Evolutionary conservation across 2,329 filamentous ascomycete genomes (phyloP), one percentile per base, ranked within the genome.

Genomic region (Trichocomaceae sp.): DNA sequence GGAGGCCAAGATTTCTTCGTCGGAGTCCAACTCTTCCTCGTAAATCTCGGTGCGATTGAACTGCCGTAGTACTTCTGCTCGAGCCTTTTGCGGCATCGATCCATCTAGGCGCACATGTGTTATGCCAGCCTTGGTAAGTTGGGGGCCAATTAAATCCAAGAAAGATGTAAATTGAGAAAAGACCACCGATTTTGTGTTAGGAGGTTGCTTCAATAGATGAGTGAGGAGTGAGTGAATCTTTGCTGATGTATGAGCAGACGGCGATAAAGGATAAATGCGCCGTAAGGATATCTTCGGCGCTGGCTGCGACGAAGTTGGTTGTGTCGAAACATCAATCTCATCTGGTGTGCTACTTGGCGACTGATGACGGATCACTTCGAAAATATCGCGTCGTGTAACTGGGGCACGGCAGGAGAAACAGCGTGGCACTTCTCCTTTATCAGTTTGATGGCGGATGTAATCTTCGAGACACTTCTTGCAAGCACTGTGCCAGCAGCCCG

Each of bases 101-200:
- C 93, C 93, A 68, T 99, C 93, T 41, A 99, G 85, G 5, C 93
- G 88, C n/a, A 97, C 77, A 66, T 86, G 88, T 0, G 80, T 78
- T 64, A 99, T 88, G 39, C 86, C 85, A 13, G 84, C 83, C 42
- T 83, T 81, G 1, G 75, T 69, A 3, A 99, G 80, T 0, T 90
- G 88, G 0, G 90, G 88, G 60, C 90, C 86, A 59, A 99, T 95
- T 12, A 99, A 83, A 60, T 90, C 85, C 62, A 99, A 82, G 70
- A 97, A 99, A 0, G 91, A 95, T 0, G 93, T 99, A 70, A 99
- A 99, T 71, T 99, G 93, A 55, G 88, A 93, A 73, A 99, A 99
- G 31, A 99, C 85, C 20, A 97, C 91, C 0, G 88, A 90, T 72
- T 96, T 97, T 48, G 86, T 87, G 5, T 71, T 77, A 0, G 85